Conservation (phyloP, 148 eudicot genomes). For the Rhododendron griersonianum region DNA sequence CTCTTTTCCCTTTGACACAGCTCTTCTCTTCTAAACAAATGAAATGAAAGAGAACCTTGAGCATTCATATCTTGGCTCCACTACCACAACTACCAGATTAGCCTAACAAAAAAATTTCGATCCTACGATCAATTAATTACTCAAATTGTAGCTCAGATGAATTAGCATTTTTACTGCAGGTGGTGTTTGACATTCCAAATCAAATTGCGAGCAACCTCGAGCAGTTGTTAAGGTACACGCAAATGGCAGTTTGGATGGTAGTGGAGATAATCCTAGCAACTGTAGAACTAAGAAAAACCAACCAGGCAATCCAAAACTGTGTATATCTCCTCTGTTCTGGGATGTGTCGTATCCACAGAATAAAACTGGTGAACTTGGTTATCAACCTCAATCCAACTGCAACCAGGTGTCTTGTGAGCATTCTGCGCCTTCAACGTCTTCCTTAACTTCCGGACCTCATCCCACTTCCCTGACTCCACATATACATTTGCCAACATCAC, state of each 20-base stretch:
- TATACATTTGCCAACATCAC: slow-evolving; percentile 70
- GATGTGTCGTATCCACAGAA: slow-evolving; percentile 60
- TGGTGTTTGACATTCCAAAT: background rate
- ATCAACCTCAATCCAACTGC: slow-evolving; percentile 84
- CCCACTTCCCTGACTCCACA: slow-evolving; percentile 62
- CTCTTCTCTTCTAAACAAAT: background rate
- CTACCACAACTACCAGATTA: background rate
- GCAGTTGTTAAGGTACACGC: background rate
- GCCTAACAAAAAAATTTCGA: background rate
- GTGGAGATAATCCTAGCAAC: background rate
- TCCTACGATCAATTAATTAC: background rate
- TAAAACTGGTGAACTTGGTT: slow-evolving; percentile 54
- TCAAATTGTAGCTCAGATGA: background rate
- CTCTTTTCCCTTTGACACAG: background rate
- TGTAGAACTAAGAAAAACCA: slow-evolving; percentile 15
- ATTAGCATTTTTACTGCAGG: background rate
- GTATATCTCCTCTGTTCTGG: slow-evolving; percentile 56
- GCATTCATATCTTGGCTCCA: background rate
- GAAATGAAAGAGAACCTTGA: background rate
- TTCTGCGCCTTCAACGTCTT: slow-evolving; percentile 42
- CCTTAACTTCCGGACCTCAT: slow-evolving; percentile 51
- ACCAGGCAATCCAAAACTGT: slow-evolving; percentile 35
- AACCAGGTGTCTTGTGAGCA: slow-evolving; percentile 62
- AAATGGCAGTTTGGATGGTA: background rate
- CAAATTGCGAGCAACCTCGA: background rate